A percentile compares a stretch with the other conserved stretches of the same genome.
phyloP scores from a whole-genome alignment of 805 yeast species.

The Hagleromyces aurorensis region DNA sequence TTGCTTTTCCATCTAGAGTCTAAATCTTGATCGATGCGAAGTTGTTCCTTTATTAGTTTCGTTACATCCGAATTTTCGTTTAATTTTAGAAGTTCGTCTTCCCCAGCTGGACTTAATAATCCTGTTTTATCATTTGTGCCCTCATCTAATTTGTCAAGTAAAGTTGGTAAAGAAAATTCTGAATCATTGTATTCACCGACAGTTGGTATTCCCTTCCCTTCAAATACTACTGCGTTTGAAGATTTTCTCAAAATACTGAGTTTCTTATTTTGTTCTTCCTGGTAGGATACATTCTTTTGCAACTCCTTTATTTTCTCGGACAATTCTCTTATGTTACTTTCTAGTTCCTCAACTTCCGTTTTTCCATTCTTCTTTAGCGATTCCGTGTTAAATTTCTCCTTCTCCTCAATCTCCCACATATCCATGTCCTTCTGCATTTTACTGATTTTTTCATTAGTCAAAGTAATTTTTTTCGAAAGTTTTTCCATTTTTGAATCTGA shows the following conservation, averaged over 20 bases:
- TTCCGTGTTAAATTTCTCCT: constrained; percentile 11
- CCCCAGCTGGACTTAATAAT: constrained; percentile 19
- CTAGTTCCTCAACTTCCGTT: constrained; percentile 5
- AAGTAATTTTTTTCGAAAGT: constrained; percentile 22
- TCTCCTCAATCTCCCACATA: constrained; percentile 20
- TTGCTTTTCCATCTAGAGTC: constrained; percentile 21
- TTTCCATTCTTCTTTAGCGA: constrained; percentile 11
- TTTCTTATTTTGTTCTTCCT: constrained; percentile 20
- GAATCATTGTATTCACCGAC: constrained; percentile 2
- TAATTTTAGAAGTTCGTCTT: constrained; percentile 18
- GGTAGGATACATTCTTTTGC: constrained; percentile 16
- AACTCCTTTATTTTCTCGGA: constrained; percentile 7
- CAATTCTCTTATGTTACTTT: constrained; percentile 8
- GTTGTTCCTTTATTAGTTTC: constrained; percentile 22
- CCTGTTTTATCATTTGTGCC: constrained; percentile 23
- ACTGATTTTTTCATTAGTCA: constrained; percentile 15
- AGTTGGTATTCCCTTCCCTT: too few relatives aligned
- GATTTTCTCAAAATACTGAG: constrained; percentile 17
- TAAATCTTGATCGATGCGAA: constrained; percentile 19
- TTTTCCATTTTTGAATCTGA: constrained; percentile 27
- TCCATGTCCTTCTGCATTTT: constrained; percentile 27
- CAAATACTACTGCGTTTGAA: constrained; percentile 7
- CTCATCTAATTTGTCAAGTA: constrained; percentile 20
- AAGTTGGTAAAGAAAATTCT: constrained; percentile 3
- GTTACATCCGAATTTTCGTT: constrained; percentile 18